Percentiles rank a stretch among this genome's conserved stretches.
These are phyloP conservation scores for Rhodotorula kratochvilovae DNA, from an alignment of 768 basidiomycete genomes.

Conservation along the genomic window DNA sequence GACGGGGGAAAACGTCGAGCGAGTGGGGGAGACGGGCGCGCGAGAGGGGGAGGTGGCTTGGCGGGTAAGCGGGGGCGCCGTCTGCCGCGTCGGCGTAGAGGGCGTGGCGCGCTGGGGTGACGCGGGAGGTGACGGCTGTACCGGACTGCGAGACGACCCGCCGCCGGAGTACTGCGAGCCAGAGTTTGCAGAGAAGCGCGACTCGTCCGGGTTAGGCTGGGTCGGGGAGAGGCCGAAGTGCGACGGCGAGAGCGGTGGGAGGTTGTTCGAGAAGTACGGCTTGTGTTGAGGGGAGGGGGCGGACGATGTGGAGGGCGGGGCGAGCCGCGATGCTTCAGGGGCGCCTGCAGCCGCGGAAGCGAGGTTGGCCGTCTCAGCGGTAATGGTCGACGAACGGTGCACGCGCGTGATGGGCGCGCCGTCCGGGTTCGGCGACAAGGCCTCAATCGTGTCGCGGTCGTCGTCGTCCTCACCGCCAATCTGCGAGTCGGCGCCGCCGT, in stretches of 20 bases:
- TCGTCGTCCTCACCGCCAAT: background rate
- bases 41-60: too few relatives aligned
- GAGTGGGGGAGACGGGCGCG: too few relatives aligned
- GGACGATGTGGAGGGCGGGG: too few relatives aligned
- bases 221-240: constrained; percentile 13
- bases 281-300: too few relatives aligned
- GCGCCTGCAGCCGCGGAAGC: background rate
- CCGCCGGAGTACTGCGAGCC: background rate
- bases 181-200: background rate
- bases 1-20: too few relatives aligned
- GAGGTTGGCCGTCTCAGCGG: background rate
- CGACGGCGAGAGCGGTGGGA: constrained; percentile 2
- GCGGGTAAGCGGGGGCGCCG: too few relatives aligned
- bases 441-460: background rate
- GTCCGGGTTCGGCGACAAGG: background rate
- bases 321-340: too few relatives aligned
- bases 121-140: too few relatives aligned
- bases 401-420: too few relatives aligned
- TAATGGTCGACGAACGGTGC: constrained; percentile 1
- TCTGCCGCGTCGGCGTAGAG: background rate
- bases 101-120: background rate
- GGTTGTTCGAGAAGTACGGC: background rate
- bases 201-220: background rate
- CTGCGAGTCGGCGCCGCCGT: constrained; percentile 2
- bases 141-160: too few relatives aligned